These are phyloP conservation scores for Carex pumila DNA, from an alignment of 176 grass and related monocot genomes.

Conservation along the genomic window DNA sequence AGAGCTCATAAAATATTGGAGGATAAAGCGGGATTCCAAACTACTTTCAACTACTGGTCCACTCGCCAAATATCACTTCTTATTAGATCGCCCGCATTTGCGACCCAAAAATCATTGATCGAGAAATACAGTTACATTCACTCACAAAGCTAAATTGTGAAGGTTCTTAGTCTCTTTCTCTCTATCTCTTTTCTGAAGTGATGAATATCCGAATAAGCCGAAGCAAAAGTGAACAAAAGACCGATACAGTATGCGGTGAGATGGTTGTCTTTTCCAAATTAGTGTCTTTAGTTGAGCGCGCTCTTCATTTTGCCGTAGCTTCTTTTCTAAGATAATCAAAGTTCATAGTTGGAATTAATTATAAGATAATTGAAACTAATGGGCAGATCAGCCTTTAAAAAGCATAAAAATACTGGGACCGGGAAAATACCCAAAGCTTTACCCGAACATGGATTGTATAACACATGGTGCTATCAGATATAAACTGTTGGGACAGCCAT, in stretches of 20 bases:
- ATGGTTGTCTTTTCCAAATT: conserved; percentile 21
- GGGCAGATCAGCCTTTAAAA: neutral
- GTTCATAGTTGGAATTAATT: neutral
- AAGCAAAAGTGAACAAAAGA: neutral
- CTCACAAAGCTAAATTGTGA: neutral
- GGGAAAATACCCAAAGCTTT: neutral
- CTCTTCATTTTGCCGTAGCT: conserved; percentile 65
- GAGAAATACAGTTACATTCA: neutral
- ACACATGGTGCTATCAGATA: neutral
- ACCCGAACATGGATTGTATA: neutral
- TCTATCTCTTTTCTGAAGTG: neutral
- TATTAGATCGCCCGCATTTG: neutral
- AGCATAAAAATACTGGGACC: neutral
- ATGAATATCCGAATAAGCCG: neutral
- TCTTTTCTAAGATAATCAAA: conserved; percentile 57
- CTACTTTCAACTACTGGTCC: neutral
- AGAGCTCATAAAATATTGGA: neutral
- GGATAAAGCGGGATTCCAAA: neutral
- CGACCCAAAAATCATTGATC: neutral
- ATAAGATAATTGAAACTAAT: neutral
- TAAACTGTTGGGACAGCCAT: neutral
- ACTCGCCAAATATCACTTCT: neutral
- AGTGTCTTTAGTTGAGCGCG: conserved; percentile 67
- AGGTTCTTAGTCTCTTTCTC: neutral
- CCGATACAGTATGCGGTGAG: neutral